Base-by-base conservation (phyloP, 2,329 filamentous ascomycete species). In the Cladophialophora exuberans region DNA sequence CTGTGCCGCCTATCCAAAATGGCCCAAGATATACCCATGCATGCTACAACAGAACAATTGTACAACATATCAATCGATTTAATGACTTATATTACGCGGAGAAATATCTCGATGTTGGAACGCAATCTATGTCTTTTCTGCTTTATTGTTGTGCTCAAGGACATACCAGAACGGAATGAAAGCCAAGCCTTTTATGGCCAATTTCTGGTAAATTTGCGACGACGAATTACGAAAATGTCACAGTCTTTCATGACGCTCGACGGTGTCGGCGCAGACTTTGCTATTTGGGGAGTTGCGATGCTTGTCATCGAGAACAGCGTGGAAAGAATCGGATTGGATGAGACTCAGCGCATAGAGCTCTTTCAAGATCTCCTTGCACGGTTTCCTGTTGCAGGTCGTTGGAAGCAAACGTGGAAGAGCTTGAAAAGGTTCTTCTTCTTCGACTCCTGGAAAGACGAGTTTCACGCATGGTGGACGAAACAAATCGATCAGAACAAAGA, bases 201-300 rank as follows among this genome's bases (percentile, higher is more conserved):
- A 25, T 42, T 50, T 13, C 25, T 50, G 25, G 33, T 7, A 13
- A 33, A 31, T 28, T 11, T 41, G 13, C 47, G 45, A 22, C 45
- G 23, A 13, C 22, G 22, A 25, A 33, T 31, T 9, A 20, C 17
- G 17, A 17, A 15, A 30, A 23, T 22, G 25, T 17, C 36, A 23
- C 2, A 31, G 6, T 25, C 36, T 13, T 50, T 41, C 15, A 41
- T 41, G 26, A 11, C 47, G 4, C 28, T 50, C 10, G 47, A 50
- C 10, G 47, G 35, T 7, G 47, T 35, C 3, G 15, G 18, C n/a
- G 6, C 25, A 20, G 47, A 50, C 47, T 35, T 41, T 11, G 47
- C 36, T 5, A 50, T 36, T 2, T 50, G 47, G 47, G 47, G 35
- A 9, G 47, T 50, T n/a, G 23, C 35, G 4, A 42, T 50, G 23